phyloP scores from a whole-genome alignment of 2,329 filamentous ascomycete genomes.

The Fusarium tupiense region DNA sequence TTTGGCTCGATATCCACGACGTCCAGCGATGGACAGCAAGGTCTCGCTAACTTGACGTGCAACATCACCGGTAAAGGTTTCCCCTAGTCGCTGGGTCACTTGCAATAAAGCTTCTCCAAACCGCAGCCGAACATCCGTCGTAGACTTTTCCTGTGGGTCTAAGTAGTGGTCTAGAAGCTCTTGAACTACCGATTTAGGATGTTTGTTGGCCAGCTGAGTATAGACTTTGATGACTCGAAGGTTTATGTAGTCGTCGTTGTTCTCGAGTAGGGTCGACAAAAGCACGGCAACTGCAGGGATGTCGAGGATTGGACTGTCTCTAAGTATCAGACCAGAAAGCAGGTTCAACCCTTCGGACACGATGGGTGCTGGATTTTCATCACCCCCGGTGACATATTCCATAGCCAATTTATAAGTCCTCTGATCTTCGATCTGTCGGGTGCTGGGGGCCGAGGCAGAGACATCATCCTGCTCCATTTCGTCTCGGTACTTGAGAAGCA shows the following conservation, averaged over 20 bases:
- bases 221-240: constrained; percentile 73
- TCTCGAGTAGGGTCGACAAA: constrained; percentile 70
- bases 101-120: constrained; percentile 75
- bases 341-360: constrained; percentile 72
- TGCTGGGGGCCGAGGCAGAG: constrained; percentile 51
- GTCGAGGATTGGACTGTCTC: constrained; percentile 68
- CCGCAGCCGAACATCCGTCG: constrained; percentile 71
- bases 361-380: constrained; percentile 73
- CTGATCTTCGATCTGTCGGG: constrained; percentile 66
- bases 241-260: constrained; percentile 77
- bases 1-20: constrained; percentile 69
- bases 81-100: constrained; percentile 69
- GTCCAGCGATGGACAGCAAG: constrained; percentile 70
- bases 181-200: constrained; percentile 68
- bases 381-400: constrained; percentile 67
- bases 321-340: constrained; percentile 65
- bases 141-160: constrained; percentile 66
- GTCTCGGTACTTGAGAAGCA: constrained; percentile 66
- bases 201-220: constrained; percentile 67
- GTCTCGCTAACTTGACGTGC: constrained; percentile 64
- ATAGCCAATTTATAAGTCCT: constrained; percentile 71
- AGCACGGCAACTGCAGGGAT: constrained; percentile 72
- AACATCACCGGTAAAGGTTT: constrained; percentile 63
- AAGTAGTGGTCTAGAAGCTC: constrained; percentile 75
- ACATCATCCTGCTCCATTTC: constrained; percentile 59